Evolutionary conservation across 352 stramenopile genomes (phyloP), one percentile per base, ranked within the genome.

Genomic region (Phytopythium helicoides): DNA sequence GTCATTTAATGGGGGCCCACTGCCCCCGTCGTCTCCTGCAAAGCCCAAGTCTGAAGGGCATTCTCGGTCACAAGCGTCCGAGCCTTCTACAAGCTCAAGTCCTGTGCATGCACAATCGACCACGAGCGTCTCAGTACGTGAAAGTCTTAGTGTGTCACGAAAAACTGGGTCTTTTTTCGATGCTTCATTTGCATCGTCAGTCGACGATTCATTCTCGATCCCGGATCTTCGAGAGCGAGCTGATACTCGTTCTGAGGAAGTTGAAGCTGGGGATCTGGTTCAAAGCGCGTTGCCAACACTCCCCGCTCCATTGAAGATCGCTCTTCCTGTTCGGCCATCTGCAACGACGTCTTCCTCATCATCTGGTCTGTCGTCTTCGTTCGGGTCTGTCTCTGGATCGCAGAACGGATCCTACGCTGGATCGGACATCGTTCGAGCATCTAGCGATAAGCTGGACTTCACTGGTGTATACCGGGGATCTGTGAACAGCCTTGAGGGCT

Each of bases 381-480:
- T 54, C 26, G 57, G 54, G 0, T 73, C 64, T n/a, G 61, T 59
- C 23, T 58, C 39, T 1, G 61, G 47, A 3, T 40, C 31, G 5
- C 28, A 33, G 28, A 5, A 33, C 5, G 28, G 28, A 9, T 33
- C 28, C 9, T 33, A 33, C 21, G 60, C 39, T 1, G 61, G 47
- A 3, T 40, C 31, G 3, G 47, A 42, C 15, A 23, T 35, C 11
- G 31, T 40, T 10, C 53, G 64, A 25, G 19, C 50, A 15, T 73
- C 60, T 12, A 71, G 67, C n/a, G 65, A 67, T 23, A 54, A 46
- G 9, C 54, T 85, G 0, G 74, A 85, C 42, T 85, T 82, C 45
- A 85, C 74, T 3, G 74, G 74, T 0, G 71, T 85, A 0, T 85
- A 74, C 25, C 52, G 73, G 11, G 71, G 66, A 0, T 76, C 73